Percentiles rank a stretch among this genome's conserved stretches.
These are phyloP conservation scores for Trichoderma orchidacearum DNA, from an alignment of 495 filamentous ascomycete species.

Conservation along the genomic window DNA sequence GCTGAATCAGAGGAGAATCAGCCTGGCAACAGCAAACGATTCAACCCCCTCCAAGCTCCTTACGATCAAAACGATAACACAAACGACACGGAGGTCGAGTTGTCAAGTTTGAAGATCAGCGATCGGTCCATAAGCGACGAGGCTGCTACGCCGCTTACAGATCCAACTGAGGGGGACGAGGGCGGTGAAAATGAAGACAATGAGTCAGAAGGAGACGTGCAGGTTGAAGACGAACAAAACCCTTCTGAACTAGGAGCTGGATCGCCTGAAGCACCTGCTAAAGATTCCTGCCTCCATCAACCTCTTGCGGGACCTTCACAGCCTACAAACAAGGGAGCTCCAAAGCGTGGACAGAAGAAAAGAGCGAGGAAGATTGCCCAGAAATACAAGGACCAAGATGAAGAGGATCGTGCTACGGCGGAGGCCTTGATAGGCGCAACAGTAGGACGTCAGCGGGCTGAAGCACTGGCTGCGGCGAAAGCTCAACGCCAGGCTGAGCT, in stretches of 20 bases:
- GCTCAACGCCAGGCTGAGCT: conserved; percentile 42
- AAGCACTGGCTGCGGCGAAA: conserved; percentile 38
- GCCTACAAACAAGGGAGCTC: conserved; percentile 21
- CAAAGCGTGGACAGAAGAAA: conserved; percentile 63
- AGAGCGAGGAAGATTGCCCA: conserved; percentile 79
- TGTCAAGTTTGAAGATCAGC: conserved; percentile 16
- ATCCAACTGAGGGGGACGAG: conserved; percentile 2
- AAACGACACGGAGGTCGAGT: conserved; percentile 15
- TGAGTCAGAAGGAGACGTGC: conserved; percentile 7
- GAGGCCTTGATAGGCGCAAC: conserved; percentile 69
- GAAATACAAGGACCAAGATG: conserved; percentile 92
- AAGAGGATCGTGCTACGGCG: conserved; percentile 75
- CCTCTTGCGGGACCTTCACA: conserved; percentile 10
- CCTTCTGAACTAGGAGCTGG: neutral
- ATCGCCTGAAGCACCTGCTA: neutral
- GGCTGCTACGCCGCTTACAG: neutral
- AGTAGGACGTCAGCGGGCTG: conserved; percentile 36
- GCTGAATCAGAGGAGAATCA: conserved; percentile 20
- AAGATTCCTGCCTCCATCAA: conserved; percentile 9
- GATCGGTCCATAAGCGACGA: conserved; percentile 6
- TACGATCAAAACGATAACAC: conserved; percentile 9
- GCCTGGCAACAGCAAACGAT: conserved; percentile 14
- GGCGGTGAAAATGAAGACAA: conserved; percentile 4
- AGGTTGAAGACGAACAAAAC: conserved; percentile 12
- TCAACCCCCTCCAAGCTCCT: conserved; percentile 31